Base-by-base conservation (phyloP, 192 early-diverging fungal genomes). In the Dispira parvispora region DNA sequence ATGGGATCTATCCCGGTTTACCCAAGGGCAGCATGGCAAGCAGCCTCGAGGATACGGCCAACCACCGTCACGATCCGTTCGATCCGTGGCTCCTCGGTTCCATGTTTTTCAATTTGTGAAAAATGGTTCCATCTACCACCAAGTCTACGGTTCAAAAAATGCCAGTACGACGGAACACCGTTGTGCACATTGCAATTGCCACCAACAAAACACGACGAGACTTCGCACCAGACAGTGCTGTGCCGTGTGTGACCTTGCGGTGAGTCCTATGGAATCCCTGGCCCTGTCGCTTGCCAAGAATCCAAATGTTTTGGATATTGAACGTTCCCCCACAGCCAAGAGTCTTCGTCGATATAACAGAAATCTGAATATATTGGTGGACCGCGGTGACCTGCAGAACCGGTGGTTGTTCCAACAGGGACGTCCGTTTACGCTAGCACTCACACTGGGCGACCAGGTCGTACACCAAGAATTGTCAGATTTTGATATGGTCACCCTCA, bases 61-160 rank as follows among this genome's bases (percentile, higher is more conserved):
- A 0, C 26, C 11, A 20, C 43, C 58, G 18, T 21, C 58, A 13
- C 26, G 14, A 11, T 9, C 26, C 8, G 58, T 61, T 21, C 58
- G 58, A 43, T 32, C 58, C 28, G 3, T 18, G 28, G 28, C 43
- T 20, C 43, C 58, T n/a, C 58, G 43, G 18, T 61, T 44, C 42
- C 58, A 61, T 44, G n/a, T 61, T 20, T 44, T 45, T 42, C 58
- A 61, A n/a, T 16, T 61, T 20, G 43, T 61, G 26, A n/a, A 38
- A 38, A 43, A 25, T 10, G 58, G 58, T 8, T 25, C 58, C 43
- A 44, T 61, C n/a, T 61, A 44, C 58, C 58, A 61, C 42, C 58
- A 61, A 44, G 14, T 61, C n/a, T 61, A 61, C 42, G 58, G 58
- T 6, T 18, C n/a, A 10, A 16, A 20, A 43, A 38, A 21, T 8